These are phyloP conservation scores for Fonsecaea pedrosoi DNA, from an alignment of 2,329 filamentous ascomycete genomes.

Conservation along the genomic window DNA sequence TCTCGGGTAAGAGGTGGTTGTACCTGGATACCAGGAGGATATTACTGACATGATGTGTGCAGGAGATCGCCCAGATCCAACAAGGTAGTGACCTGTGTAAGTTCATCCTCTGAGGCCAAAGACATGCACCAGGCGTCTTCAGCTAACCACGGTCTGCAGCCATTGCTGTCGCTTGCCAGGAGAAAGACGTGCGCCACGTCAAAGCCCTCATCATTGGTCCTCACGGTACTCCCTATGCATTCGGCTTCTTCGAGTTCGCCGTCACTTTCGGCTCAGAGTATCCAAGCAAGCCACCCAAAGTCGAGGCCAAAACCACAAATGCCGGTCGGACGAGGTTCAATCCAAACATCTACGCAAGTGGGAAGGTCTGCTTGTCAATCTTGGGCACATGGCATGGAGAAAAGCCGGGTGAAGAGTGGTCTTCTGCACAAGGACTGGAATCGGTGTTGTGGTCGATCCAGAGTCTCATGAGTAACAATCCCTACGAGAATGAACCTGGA, in stretches of 20 bases:
- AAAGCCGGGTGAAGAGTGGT: constrained; percentile 85
- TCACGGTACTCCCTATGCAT: constrained; percentile 93
- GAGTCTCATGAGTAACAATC: constrained; percentile 90
- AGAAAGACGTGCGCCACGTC: constrained; percentile 86
- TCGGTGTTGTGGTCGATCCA: constrained; percentile 95
- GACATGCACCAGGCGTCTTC: background rate
- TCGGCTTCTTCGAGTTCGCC: constrained; percentile 91
- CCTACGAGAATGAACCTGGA: constrained; percentile 95
- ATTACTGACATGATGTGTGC: constrained; percentile 34
- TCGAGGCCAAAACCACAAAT: constrained; percentile 82
- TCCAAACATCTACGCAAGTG: constrained; percentile 90
- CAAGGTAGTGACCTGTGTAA: constrained; percentile 82
- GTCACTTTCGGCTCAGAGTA: constrained; percentile 65
- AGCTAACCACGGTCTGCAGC: constrained; percentile 32
- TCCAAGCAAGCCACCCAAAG: constrained; percentile 68
- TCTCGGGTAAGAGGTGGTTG: constrained; percentile 67
- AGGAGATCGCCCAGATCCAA: constrained; percentile 88
- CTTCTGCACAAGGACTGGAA: constrained; percentile 90
- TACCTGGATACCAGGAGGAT: background rate
- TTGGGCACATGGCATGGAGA: constrained; percentile 95
- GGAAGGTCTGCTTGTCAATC: constrained; percentile 94
- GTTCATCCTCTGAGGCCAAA: constrained; percentile 44
- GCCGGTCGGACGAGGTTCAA: constrained; percentile 89
- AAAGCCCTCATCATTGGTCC: constrained; percentile 89
- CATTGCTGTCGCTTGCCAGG: constrained; percentile 88